Percentiles rank a stretch among this genome's conserved stretches.
These are phyloP conservation scores for Apiotrichum mycotoxinovorans DNA, from an alignment of 1,284 basidiomycete species.

Conservation along the genomic window DNA sequence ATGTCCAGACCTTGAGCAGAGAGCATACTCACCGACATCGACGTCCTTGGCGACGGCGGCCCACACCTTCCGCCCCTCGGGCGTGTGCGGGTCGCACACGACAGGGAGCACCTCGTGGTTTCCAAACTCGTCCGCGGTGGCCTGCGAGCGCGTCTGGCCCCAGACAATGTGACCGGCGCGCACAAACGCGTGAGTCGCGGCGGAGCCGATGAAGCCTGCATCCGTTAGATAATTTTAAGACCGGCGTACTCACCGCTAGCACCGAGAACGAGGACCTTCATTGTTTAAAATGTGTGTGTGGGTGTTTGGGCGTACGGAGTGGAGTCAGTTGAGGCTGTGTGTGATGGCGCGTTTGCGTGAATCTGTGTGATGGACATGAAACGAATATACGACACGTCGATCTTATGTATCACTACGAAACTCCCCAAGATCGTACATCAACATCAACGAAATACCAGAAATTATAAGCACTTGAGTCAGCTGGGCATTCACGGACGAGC, in stretches of 20 bases:
- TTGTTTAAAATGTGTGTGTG: background rate
- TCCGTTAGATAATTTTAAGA: background rate
- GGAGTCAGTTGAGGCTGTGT: background rate
- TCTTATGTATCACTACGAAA: too few species aligned
- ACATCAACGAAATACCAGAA: too few species aligned
- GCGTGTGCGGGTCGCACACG: slow-evolving; percentile 49
- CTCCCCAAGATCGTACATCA: too few species aligned
- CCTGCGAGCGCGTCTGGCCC: slow-evolving; percentile 53
- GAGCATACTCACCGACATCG: slow-evolving; percentile 52
- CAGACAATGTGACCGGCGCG: slow-evolving; percentile 58
- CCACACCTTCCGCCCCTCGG: slow-evolving; percentile 46
- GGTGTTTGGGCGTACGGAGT: background rate
- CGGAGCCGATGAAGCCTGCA: slow-evolving; percentile 55
- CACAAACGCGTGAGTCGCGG: slow-evolving; percentile 54
- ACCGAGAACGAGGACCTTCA: slow-evolving; percentile 48
- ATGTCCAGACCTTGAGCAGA: background rate
- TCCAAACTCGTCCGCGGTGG: slow-evolving; percentile 21
- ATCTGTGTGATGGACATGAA: too few species aligned
- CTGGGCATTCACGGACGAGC: background rate
- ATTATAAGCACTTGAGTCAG: background rate
- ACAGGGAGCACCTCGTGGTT: slow-evolving; percentile 57
- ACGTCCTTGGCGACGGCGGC: slow-evolving; percentile 51
- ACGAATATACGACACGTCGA: too few species aligned
- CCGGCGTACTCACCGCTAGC: slow-evolving; percentile 36
- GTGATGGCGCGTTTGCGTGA: too few species aligned